Conservation (phyloP, 768 basidiomycete species). For the Termitomyces sp. region DNA sequence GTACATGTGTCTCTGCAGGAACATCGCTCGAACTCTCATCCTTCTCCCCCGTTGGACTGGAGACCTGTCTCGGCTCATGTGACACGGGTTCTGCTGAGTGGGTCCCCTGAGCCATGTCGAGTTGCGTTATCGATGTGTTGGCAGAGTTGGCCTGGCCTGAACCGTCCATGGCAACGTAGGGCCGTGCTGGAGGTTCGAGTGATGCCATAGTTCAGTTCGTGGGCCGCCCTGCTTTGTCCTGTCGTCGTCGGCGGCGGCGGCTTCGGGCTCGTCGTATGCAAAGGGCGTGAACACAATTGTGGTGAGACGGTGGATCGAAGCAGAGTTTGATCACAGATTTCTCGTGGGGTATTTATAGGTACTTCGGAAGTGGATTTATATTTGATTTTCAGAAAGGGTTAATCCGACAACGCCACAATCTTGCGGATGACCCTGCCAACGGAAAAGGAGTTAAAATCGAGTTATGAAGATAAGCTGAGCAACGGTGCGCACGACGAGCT, state of each 20-base stretch:
- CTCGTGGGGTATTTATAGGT: slow-evolving; percentile 18
- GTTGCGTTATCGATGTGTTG: slow-evolving; percentile 18
- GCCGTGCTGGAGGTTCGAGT: slow-evolving; percentile 17
- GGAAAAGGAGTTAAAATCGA: background rate
- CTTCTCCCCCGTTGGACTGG: slow-evolving; percentile 7
- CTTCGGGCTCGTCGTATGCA: background rate
- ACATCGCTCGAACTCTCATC: background rate
- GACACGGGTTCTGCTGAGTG: slow-evolving; percentile 8
- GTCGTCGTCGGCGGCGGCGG: slow-evolving; percentile 7
- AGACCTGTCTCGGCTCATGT: slow-evolving; percentile 13
- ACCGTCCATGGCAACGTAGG: slow-evolving; percentile 13
- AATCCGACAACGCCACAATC: slow-evolving; percentile 13
- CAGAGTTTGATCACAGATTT: slow-evolving; percentile 10
- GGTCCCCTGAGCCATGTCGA: slow-evolving; percentile 13
- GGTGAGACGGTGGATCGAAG: slow-evolving; percentile 11
- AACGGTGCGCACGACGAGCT: slow-evolving; percentile 1
- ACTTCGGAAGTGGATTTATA: slow-evolving; percentile 14
- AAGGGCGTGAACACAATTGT: background rate
- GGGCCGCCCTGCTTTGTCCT: background rate
- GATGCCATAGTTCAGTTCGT: slow-evolving; percentile 14
- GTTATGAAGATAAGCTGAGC: background rate
- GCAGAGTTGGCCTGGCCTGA: slow-evolving; percentile 13
- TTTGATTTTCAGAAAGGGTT: slow-evolving; percentile 6
- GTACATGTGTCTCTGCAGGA: slow-evolving; percentile 28
- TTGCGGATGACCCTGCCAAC: background rate